Conservation (phyloP, 202 grass and related monocot genomes). For the Setaria viridis region DNA sequence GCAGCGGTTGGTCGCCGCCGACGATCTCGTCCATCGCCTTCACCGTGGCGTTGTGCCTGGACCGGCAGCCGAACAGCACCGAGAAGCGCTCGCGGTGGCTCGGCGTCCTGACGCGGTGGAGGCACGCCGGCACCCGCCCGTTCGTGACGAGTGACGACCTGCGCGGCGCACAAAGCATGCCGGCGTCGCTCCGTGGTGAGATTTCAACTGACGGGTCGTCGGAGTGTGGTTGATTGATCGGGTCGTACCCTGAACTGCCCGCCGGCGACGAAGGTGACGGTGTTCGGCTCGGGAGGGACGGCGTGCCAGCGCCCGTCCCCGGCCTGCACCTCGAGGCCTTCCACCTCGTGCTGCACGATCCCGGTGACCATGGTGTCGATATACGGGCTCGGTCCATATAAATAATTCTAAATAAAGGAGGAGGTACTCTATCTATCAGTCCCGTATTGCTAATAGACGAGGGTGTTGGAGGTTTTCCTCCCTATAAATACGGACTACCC, state of each 20-base stretch:
- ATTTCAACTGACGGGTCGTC: background rate
- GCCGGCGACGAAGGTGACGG: conserved; percentile 45
- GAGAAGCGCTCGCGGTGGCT: conserved; percentile 31
- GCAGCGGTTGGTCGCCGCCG: conserved; percentile 43
- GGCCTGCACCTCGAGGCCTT: conserved; percentile 56
- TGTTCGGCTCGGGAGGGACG: conserved; percentile 34
- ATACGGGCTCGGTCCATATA: too few relatives aligned
- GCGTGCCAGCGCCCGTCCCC: conserved; percentile 50
- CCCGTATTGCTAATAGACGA: too few relatives aligned
- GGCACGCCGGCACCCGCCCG: background rate
- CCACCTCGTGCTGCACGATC: conserved; percentile 60
- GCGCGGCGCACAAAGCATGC: too few relatives aligned
- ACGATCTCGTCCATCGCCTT: conserved; percentile 52
- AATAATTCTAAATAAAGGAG: too few relatives aligned
- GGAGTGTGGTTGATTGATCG: background rate
- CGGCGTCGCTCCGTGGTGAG: too few relatives aligned
- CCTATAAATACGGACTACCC: too few relatives aligned
- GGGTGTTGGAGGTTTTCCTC: too few relatives aligned
- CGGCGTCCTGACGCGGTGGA: conserved; percentile 3
- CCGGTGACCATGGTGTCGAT: conserved; percentile 42
- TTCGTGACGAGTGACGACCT: background rate
- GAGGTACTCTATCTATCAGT: too few relatives aligned
- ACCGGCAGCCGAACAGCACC: conserved; percentile 32
- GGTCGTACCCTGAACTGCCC: conserved; percentile 45
- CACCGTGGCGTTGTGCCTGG: conserved; percentile 33